Evolutionary conservation across 345 rosid genomes (phyloP), one percentile per base, ranked within the genome.

Genomic region (Lenwebbia sp.): DNA sequence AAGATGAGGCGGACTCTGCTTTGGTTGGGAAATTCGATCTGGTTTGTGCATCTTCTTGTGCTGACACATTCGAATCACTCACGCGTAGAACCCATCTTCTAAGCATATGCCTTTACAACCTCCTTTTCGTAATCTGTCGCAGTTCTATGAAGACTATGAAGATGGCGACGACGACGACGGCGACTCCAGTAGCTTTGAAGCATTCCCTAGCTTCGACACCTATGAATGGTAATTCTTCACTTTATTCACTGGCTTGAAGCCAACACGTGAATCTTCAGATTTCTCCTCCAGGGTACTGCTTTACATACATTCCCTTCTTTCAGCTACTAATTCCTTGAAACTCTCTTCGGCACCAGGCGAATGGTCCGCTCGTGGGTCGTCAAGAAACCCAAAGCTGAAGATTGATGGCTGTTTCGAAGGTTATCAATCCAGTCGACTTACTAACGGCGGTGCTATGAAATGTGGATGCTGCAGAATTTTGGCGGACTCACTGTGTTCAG

Each of bases 1-100:
- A 90, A 49, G 91, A 87, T 17, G 93, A 88, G 83, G 93, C 91
- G 52, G 91, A 90, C 88, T 91, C 95, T 57, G 87, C 86, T 37
- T 33, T 65, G 86, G 89, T 89, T 33, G 86, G 88, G 87, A 91
- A 88, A 85, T 89, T 88, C 76, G 90, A 89, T 82, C 57, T 22
- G 91, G 94, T 91, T 47, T 10, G 78, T n/a, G 41, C 21, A 44
- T 62, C 57, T 51, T 82, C 54, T 74, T 62, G 13, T 52, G 51
- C 85, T 12, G 30, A 78, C 51, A 11, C 51, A 49, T 49, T 13
- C 51, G 4, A 49, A 49, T 10, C 51, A 49, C 51, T 26, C 28
- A 22, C 2, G 41, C 25, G 30, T 19, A 60, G 13, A 40, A 3
- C 60, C 44, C 17, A 8, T 26, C 49, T 57, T 84, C 49, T 14